These are phyloP conservation scores for Vigna reflexopilosa DNA, from an alignment of 306 rosid genomes.

Conservation along the genomic window DNA sequence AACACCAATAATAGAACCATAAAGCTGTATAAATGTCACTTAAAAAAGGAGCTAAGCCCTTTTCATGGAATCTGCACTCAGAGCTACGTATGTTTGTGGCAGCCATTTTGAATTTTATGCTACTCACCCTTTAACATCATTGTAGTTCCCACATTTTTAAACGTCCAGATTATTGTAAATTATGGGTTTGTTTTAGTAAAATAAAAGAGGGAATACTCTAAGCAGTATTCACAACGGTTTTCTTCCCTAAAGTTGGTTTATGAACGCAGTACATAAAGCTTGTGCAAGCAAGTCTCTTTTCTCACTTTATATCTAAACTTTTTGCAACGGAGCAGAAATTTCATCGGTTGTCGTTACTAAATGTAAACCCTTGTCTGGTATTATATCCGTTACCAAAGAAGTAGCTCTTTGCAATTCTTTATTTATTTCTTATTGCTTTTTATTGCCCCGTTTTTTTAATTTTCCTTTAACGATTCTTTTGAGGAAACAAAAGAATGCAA, in stretches of 20 bases:
- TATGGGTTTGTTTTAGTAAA: too few species aligned
- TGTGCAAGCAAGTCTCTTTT: background rate
- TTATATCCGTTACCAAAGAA: conserved; percentile 37
- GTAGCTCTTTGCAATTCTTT: too few species aligned
- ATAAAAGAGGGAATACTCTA: conserved; percentile 6
- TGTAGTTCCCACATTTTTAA: too few species aligned
- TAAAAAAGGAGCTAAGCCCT: conserved; percentile 14
- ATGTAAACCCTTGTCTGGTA: conserved; percentile 9
- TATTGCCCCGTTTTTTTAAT: background rate
- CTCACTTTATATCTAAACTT: background rate
- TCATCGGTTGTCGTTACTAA: background rate
- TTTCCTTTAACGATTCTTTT: too few species aligned
- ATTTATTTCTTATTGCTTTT: background rate
- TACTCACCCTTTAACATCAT: too few species aligned
- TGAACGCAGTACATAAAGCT: conserved; percentile 12
- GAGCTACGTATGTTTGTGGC: background rate
- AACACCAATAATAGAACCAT: conserved; percentile 2
- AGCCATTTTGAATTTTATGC: too few species aligned
- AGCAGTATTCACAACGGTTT: conserved; percentile 35
- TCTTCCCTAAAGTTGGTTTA: background rate
- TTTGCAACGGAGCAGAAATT: background rate
- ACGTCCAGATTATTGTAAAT: too few species aligned
- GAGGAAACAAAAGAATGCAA: too few species aligned
- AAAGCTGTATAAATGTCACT: conserved; percentile 20
- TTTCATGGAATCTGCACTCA: conserved; percentile 1